These are phyloP conservation scores for Tetrahymena elliotti DNA, from an alignment of 73 alveolate species.

Conservation along the genomic window DNA sequence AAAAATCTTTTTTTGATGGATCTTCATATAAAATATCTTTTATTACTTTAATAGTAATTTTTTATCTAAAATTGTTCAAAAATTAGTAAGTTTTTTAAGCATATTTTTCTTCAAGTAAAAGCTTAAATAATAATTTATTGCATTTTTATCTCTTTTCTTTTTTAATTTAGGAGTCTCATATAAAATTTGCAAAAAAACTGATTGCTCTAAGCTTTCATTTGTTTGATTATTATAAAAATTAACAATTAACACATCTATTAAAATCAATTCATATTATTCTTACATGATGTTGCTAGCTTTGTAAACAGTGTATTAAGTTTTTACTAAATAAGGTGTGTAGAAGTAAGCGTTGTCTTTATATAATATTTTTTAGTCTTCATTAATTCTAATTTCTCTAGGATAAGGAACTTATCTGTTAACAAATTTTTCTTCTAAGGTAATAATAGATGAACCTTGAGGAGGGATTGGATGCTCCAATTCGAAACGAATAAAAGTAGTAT, in stretches of 20 bases:
- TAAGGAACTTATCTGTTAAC: conserved; percentile 43
- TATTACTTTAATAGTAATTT: neutral
- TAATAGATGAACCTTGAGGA: neutral
- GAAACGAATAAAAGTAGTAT: conserved; percentile 33
- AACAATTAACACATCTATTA: too few species aligned
- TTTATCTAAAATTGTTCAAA: too few species aligned
- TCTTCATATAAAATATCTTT: neutral
- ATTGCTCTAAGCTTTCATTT: too few species aligned
- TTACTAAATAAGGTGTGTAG: conserved; percentile 63
- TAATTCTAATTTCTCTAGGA: conserved; percentile 70
- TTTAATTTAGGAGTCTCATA: too few species aligned
- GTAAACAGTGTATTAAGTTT: conserved; percentile 39
- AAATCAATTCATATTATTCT: neutral
- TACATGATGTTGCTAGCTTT: conserved; percentile 40
- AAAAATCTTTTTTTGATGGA: conserved; percentile 15
- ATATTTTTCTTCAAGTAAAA: too few species aligned
- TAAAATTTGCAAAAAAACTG: too few species aligned
- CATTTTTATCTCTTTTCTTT: too few species aligned
- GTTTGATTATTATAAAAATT: too few species aligned
- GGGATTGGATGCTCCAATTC: conserved; percentile 7
- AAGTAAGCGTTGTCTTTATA: conserved; percentile 68
- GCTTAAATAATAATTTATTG: too few species aligned
- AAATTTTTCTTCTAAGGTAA: conserved; percentile 24
- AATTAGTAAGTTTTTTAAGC: too few species aligned
- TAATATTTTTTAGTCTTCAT: conserved; percentile 69